phyloP scores from a whole-genome alignment of 1,139 yeast species.

The Candida sojae region DNA sequence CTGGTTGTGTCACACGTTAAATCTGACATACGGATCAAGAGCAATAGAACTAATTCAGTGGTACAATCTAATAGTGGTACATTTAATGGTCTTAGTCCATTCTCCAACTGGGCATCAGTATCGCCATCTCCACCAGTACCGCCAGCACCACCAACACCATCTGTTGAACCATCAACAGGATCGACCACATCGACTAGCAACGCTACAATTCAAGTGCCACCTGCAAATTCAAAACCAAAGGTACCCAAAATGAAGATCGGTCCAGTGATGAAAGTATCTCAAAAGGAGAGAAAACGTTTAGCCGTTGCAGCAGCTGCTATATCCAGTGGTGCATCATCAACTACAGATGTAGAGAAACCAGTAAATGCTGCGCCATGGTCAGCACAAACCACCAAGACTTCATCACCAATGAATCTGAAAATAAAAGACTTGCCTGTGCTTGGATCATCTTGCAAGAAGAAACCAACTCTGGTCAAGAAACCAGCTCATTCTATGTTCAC shows the following conservation, averaged over 20 bases:
- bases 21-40: not conserved
- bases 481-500: too few species aligned
- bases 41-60: not conserved
- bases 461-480: too few species aligned
- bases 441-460: constrained; percentile 8
- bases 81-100: constrained; percentile 27
- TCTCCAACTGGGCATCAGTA: constrained; percentile 32
- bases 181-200: not conserved
- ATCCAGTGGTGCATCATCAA: too few species aligned
- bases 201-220: not conserved
- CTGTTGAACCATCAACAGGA: not conserved
- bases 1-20: not conserved
- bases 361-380: constrained; percentile 9
- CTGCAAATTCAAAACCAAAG: constrained; percentile 15
- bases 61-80: not conserved
- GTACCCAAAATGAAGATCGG: constrained; percentile 33
- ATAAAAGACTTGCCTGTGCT: constrained; percentile 15
- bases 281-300: constrained; percentile 51
- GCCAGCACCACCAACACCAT: too few species aligned
- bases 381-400: not conserved
- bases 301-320: constrained; percentile 7
- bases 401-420: not conserved
- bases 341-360: too few species aligned
- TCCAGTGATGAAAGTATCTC: constrained; percentile 45
- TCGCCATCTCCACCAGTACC: not conserved